These are phyloP conservation scores for Eimeria praecox DNA, from an alignment of 169 alveolate species.

Conservation along the genomic window DNA sequence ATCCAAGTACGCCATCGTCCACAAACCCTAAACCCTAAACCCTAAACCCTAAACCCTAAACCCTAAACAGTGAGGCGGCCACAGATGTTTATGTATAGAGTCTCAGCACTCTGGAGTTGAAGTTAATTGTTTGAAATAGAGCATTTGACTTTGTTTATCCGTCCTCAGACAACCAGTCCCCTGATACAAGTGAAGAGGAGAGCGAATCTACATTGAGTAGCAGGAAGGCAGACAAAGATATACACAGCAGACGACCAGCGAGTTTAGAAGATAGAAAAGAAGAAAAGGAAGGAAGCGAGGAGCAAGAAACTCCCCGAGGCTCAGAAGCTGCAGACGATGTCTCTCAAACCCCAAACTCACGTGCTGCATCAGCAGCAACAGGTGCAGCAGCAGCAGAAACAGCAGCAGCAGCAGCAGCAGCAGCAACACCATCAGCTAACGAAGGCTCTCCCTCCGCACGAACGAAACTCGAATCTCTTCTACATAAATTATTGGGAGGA, in stretches of 20 bases:
- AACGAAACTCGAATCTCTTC: conserved; percentile 9
- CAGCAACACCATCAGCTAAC: not conserved
- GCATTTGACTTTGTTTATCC: not conserved
- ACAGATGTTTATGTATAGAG: not conserved
- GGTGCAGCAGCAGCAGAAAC: not conserved
- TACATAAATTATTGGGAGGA: not conserved
- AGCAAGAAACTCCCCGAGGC: not conserved
- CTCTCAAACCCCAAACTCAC: not conserved
- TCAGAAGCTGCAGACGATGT: not conserved
- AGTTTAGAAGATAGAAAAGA: not conserved
- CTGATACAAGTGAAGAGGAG: not conserved
- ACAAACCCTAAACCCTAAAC: not conserved
- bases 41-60: not conserved
- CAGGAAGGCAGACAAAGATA: not conserved
- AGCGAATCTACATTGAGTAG: not conserved
- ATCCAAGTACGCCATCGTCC: not conserved
- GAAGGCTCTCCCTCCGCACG: not conserved
- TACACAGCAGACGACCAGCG: not conserved
- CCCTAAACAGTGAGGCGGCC: not conserved
- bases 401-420: conserved; percentile 7
- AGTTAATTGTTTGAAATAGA: not conserved
- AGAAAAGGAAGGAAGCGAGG: not conserved
- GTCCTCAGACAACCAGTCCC: not conserved
- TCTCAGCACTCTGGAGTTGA: not conserved
- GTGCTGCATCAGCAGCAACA: not conserved